phyloP scores from a whole-genome alignment of 2,329 filamentous ascomycete species.

The Neofusicoccum ribis region DNA sequence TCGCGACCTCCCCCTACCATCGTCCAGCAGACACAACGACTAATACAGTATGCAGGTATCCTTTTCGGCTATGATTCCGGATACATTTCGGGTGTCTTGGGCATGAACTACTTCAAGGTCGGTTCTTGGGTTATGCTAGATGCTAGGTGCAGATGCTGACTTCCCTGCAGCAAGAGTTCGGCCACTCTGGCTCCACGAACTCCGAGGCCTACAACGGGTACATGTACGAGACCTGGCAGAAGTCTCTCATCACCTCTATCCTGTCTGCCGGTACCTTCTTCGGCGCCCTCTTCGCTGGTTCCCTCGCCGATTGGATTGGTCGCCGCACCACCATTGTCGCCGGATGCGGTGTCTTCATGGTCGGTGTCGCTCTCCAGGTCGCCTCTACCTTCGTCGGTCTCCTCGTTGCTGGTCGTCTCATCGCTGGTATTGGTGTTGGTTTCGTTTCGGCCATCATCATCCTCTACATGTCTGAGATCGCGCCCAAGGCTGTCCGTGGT shows the following conservation, averaged over 20 bases:
- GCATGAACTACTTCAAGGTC: slow-evolving; percentile 37
- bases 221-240: slow-evolving; percentile 45
- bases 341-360: slow-evolving; percentile 61
- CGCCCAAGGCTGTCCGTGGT: slow-evolving; percentile 61
- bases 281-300: slow-evolving; percentile 60
- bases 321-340: slow-evolving; percentile 64
- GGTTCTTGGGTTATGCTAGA: not conserved
- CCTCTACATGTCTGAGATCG: slow-evolving; percentile 81
- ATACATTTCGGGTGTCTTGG: slow-evolving; percentile 68
- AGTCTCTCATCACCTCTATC: slow-evolving; percentile 70
- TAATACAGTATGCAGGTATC: slow-evolving; percentile 45
- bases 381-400: slow-evolving; percentile 61
- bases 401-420: slow-evolving; percentile 70
- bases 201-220: slow-evolving; percentile 61
- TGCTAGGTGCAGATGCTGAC: slow-evolving; percentile 18
- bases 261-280: slow-evolving; percentile 77
- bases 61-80: slow-evolving; percentile 80
- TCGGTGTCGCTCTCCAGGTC: slow-evolving; percentile 59
- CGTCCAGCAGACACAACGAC: not conserved
- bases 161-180: slow-evolving; percentile 65
- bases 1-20: no score
- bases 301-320: slow-evolving; percentile 65
- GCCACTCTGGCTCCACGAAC: slow-evolving; percentile 44
- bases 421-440: slow-evolving; percentile 73
- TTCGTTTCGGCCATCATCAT: slow-evolving; percentile 65